phyloP scores from a whole-genome alignment of 2,329 filamentous ascomycete genomes.

The Ophiostoma australiae region DNA sequence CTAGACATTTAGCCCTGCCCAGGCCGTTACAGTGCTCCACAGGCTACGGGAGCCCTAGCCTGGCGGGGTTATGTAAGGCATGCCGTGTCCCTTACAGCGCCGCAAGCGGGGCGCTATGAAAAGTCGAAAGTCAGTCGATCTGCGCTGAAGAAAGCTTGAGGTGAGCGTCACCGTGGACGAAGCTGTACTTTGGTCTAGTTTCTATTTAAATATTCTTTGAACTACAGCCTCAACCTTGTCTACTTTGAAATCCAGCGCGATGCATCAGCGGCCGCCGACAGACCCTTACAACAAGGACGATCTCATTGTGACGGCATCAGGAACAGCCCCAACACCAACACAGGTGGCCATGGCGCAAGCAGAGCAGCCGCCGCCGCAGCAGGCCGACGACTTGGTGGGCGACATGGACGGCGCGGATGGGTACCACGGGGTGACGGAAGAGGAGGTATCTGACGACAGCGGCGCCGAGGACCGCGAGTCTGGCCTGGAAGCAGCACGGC shows the following conservation, averaged over 20 bases:
- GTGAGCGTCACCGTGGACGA: neutral
- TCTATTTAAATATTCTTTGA: neutral
- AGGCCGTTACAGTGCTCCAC: neutral
- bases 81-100: slow-evolving; percentile 8
- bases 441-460: neutral
- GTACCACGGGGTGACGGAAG: slow-evolving; percentile 10
- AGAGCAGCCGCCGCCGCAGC: neutral
- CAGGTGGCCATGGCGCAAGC: slow-evolving; percentile 6
- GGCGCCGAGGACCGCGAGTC: neutral
- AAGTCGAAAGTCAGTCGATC: neutral
- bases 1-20: neutral
- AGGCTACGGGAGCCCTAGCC: neutral
- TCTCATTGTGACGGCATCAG: slow-evolving; percentile 12
- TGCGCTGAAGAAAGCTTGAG: neutral
- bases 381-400: neutral
- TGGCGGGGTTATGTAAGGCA: slow-evolving; percentile 8
- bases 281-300: slow-evolving; percentile 25
- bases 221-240: neutral
- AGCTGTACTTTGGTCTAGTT: neutral
- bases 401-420: neutral
- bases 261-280: slow-evolving; percentile 27
- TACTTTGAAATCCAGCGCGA: neutral
- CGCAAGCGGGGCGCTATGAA: slow-evolving; percentile 2
- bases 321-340: neutral
- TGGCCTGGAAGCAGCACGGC: neutral